A percentile compares a stretch with the other conserved stretches of the same genome.
phyloP scores from a whole-genome alignment of 129 eudicot species.

The Kitagawia praeruptora region DNA sequence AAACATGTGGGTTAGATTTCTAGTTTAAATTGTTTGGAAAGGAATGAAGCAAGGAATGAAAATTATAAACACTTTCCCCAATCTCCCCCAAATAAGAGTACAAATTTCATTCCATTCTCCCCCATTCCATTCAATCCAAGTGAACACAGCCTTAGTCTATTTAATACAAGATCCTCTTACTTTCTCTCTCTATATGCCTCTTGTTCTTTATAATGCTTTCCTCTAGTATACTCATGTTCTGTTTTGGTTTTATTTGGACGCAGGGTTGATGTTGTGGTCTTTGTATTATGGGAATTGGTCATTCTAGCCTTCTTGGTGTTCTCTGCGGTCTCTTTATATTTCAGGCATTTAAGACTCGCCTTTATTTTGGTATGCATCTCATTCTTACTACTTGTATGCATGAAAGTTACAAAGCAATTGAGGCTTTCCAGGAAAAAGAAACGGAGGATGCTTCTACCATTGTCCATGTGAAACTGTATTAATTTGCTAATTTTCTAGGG shows the following conservation, averaged over 20 bases:
- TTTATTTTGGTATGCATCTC: conserved; percentile 49
- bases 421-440: conserved; percentile 78
- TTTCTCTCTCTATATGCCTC: background rate
- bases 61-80: too few relatives aligned
- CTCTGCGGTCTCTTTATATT: conserved; percentile 83
- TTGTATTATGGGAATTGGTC: conserved; percentile 84
- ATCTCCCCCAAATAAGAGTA: too few relatives aligned
- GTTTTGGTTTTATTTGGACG: conserved; percentile 18
- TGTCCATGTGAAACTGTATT: conserved; percentile 55
- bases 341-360: conserved; percentile 67
- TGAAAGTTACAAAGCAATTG: conserved; percentile 91
- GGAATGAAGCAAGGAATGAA: too few relatives aligned
- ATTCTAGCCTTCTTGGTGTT: conserved; percentile 82
- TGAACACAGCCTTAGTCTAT: background rate
- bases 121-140: too few relatives aligned
- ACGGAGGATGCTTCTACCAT: conserved; percentile 97
- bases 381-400: conserved; percentile 67
- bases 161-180: background rate
- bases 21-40: too few relatives aligned
- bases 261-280: conserved; percentile 96
- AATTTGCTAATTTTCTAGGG: conserved; percentile 11
- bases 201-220: background rate
- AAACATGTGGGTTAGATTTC: too few relatives aligned
- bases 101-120: too few relatives aligned
- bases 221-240: background rate